Evolutionary conservation across 2,329 filamentous ascomycete genomes (phyloP), one percentile per base, ranked within the genome.

Genomic region (Ascochyta rabiei): DNA sequence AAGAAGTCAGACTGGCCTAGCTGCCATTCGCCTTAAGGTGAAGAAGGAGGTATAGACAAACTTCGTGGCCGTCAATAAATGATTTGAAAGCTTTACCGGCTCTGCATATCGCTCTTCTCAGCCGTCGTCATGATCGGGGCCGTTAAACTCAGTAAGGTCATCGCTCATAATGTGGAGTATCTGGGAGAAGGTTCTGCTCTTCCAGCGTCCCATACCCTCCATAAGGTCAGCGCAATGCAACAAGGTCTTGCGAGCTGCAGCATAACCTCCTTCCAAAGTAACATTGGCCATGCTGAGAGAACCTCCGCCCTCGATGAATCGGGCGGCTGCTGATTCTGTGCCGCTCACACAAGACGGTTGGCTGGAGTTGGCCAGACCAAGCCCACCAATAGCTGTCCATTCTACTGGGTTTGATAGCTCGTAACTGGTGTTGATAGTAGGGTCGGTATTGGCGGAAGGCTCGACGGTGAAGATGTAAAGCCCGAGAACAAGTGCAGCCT

Each of bases 161-260:
- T 83, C 81, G 61, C 80, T 82, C 81, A 84, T 83, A 24, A 82
- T 83, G 59, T 82, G 79, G 43, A 83, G 64, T 45, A 83, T 80
- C 59, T 81, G 77, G 3, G 77, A 79, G 59, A 82, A 80, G 2
- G 80, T 81, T 50, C 77, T 73, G 38, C 79, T 77, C 58, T 79
- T 80, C 80, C 81, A 81, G 31, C 80, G 77, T 13, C 80, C 81
- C 45, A 81, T 79, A 35, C 81, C 81, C 51, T 83, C 81, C 66
- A 84, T 76, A 13, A 83, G 69, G 37, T 79, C 76, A 3, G 80
- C 81, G 63, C 80, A 83, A 60, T 83, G 81, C 15, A 83, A 68
- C 24, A 84, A 59, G 12, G 81, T 80, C 16, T 80, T 71, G 30
- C 81, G 72, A n/a, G 81, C 80, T 38, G 80, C 78, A 28, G 82